Evolutionary conservation across 768 basidiomycete genomes (phyloP), one percentile per base, ranked within the genome.

Genomic region (Russula vinacea): DNA sequence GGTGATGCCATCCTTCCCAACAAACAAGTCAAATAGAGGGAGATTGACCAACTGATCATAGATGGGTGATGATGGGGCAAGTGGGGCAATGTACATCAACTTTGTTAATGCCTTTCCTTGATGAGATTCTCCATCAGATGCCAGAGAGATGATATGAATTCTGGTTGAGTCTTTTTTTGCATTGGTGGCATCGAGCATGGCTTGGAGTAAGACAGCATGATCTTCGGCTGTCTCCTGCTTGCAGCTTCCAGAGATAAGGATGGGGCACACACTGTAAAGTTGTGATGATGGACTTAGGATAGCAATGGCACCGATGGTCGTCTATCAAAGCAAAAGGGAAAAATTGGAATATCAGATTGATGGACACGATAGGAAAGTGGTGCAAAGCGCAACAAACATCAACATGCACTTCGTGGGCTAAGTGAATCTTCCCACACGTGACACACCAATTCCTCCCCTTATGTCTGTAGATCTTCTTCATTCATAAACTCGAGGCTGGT

Each of bases 281-380:
- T 22, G 22, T 8, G 9, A 16, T 19, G 14, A 1, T 5, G 29
- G 32, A n/a, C 32, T 52, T 11, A 58, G 32, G 1, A 64, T 5
- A 2, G 47, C 42, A n/a, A 64, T 42, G 0, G 56, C 51, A 11
- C 62, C 62, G 5, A 64, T 22, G 1, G 62, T 64, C 3, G 62
- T 56, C 62, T 64, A 29, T 29, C 29, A 29, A 35, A 57, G 10
- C 2, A 29, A 26, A 16, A n/a, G n/a, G n/a, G n/a, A n/a, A 26
- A 6, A 24, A 16, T 42, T 5, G 14, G n/a, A n/a, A n/a, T 16
- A 42, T 42, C 1, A 17, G 17, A 42, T 5, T 42, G 17, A 14
- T 42, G 13, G 40, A 13, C 13, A 6, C 40, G 13, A 14, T 42
- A 42, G 40, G 40, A 14, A 42, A 16, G 4, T 42, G 13, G 40